Evolutionary conservation across 2,329 filamentous ascomycete species (phyloP).

Genomic region (Aspergillus versicolor): DNA sequence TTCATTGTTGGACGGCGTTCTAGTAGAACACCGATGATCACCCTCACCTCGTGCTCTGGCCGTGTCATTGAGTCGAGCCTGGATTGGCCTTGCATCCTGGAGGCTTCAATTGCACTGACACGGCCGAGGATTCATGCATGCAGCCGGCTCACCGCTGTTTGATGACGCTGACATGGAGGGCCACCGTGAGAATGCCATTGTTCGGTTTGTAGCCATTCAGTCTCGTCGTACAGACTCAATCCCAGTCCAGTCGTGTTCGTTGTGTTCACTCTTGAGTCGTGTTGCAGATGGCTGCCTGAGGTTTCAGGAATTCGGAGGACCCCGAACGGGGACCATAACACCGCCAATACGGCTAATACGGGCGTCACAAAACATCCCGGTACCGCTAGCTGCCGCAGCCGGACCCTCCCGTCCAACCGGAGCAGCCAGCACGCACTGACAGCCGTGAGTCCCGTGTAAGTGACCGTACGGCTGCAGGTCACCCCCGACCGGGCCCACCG

Average conservation of each 20-base stretch:
- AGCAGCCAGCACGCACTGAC: background rate
- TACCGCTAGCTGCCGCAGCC: background rate
- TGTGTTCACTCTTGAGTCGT: no score
- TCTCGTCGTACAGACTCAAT: background rate
- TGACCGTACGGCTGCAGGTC: background rate
- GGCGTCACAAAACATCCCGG: background rate
- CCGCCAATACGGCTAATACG: background rate
- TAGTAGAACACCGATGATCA: no score
- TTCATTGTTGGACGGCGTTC: no score
- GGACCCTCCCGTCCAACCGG: background rate
- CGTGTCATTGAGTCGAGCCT: background rate
- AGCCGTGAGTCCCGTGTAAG: slow-evolving; percentile 1
- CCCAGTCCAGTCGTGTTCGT: no score
- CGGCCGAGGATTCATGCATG: background rate
- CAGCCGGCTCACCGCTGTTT: background rate
- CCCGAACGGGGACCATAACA: background rate
- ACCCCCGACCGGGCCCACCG: background rate
- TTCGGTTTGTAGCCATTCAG: background rate
- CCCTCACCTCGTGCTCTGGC: no score
- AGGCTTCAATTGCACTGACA: background rate
- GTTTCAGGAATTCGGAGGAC: background rate
- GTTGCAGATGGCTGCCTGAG: background rate
- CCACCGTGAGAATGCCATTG: background rate
- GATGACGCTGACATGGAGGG: background rate
- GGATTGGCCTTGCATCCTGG: background rate